Conservation (phyloP, 2,329 filamentous ascomycete species). For the Emergomyces pasteurianus region DNA sequence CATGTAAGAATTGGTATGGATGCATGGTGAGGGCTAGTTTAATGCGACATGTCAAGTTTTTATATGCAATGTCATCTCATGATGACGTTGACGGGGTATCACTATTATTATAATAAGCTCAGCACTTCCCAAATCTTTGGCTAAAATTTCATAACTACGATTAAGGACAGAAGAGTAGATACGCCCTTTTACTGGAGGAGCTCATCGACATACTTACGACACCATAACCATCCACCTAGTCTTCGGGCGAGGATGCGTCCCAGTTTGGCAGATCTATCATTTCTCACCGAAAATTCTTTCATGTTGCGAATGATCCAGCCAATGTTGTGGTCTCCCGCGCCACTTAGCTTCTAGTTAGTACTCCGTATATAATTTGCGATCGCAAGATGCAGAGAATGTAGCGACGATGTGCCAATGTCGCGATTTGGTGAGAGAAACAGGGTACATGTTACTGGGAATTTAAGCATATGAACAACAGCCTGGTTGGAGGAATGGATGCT, state of each 20-base stretch:
- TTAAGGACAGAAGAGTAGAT: no score
- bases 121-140: no score
- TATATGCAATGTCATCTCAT: no score
- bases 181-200: no score
- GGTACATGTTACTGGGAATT: not conserved
- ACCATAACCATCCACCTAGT: not conserved
- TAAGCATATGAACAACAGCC: no score
- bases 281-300: constrained; percentile 16
- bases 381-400: not conserved
- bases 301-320: constrained; percentile 10
- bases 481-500: not conserved
- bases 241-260: not conserved
- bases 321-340: constrained; percentile 11
- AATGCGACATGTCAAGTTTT: no score
- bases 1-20: no score
- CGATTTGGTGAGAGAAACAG: not conserved
- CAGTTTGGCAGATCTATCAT: constrained; percentile 8
- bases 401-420: not conserved
- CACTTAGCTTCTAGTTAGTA: constrained; percentile 11
- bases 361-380: not conserved
- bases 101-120: no score
- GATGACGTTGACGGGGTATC: no score
- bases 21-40: no score
- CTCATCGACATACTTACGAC: no score
- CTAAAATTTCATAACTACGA: no score